Evolutionary conservation across 176 grass and related monocot species (phyloP).

Genomic region (Chloris gayana): DNA sequence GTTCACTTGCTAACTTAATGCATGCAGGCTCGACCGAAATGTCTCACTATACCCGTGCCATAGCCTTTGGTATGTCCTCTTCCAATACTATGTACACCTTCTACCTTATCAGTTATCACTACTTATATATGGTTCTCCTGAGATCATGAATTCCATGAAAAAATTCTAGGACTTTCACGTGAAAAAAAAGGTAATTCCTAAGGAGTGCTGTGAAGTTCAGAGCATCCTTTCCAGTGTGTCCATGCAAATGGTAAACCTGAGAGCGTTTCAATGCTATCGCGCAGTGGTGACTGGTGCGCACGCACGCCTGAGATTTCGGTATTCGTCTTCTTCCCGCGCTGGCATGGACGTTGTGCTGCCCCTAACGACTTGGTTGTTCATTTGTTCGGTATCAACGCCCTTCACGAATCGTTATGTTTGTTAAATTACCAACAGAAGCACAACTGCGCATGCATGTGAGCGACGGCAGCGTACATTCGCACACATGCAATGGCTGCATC

Average conservation of each 20-base stretch:
- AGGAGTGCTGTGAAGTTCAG: background rate
- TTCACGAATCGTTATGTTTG: background rate
- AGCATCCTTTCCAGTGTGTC: background rate
- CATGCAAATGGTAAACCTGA: background rate
- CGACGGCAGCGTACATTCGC: background rate
- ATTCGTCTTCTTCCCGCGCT: background rate
- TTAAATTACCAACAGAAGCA: background rate
- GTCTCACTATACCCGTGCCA: too few species aligned
- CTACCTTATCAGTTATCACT: too few species aligned
- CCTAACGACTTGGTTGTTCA: background rate
- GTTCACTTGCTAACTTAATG: slow-evolving; percentile 3
- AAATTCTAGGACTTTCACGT: too few species aligned
- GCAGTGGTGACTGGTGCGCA: background rate
- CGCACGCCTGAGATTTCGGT: background rate
- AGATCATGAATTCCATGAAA: background rate
- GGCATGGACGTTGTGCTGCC: background rate
- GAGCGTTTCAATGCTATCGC: background rate
- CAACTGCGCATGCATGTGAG: background rate
- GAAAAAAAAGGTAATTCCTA: background rate
- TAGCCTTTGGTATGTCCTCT: too few species aligned
- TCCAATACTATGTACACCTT: too few species aligned
- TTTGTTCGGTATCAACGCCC: slow-evolving; percentile 5
- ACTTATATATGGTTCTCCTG: too few species aligned
- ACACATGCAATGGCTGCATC: background rate
- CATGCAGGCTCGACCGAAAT: background rate